Evolutionary conservation across 2,329 filamentous ascomycete genomes (phyloP).

Genomic region (Penicillium thymicola): DNA sequence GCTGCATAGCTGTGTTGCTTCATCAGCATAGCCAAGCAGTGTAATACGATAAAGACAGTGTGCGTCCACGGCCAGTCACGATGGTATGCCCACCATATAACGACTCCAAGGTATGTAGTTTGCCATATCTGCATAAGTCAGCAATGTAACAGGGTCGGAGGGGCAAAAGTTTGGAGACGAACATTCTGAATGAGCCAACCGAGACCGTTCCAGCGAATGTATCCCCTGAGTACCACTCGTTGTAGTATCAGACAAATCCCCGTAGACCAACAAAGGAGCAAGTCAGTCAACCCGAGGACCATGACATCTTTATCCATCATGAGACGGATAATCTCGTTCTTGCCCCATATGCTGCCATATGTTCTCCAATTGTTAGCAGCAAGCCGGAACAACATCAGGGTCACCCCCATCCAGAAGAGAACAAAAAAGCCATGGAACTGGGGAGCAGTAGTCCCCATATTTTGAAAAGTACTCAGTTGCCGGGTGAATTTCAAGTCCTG

Average conservation of each 20-base stretch:
- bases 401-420: conserved; percentile 65
- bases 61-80: conserved; percentile 82
- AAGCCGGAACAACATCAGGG: conserved; percentile 64
- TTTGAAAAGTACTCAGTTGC: conserved; percentile 71
- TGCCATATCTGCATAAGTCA: conserved; percentile 62
- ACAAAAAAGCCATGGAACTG: conserved; percentile 78
- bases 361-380: conserved; percentile 65
- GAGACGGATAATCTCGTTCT: conserved; percentile 66
- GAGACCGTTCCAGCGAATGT: conserved; percentile 62
- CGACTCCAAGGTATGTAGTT: conserved; percentile 57
- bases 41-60: conserved; percentile 68
- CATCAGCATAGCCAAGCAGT: conserved; percentile 74
- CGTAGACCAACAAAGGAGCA: conserved; percentile 64
- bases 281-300: conserved; percentile 60
- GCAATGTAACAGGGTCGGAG: too few relatives aligned
- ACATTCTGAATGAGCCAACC: conserved; percentile 74
- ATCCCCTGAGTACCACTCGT: conserved; percentile 55
- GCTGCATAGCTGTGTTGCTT: conserved; percentile 71
- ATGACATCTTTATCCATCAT: conserved; percentile 60
- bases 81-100: conserved; percentile 64
- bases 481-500: conserved; percentile 66
- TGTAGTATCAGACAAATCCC: conserved; percentile 66
- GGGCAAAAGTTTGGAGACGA: conserved; percentile 20
- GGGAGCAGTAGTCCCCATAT: conserved; percentile 60
- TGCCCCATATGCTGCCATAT: conserved; percentile 67